Conservation (phyloP, 495 filamentous ascomycete species). For the Astrocystis sublimbata region DNA sequence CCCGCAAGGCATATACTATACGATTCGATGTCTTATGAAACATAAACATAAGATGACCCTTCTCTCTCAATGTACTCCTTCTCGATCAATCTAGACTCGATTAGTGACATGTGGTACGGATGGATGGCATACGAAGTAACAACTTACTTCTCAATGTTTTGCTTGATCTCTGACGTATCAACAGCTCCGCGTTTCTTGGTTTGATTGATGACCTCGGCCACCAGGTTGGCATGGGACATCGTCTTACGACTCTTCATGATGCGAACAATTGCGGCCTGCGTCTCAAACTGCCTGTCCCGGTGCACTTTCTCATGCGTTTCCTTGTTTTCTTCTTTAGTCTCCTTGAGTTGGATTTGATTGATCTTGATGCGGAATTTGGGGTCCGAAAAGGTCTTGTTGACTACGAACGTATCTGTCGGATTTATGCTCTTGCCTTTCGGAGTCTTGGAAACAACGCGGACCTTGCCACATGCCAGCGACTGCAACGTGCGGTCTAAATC, state of each 20-base stretch:
- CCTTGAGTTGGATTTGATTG: slow-evolving; percentile 96
- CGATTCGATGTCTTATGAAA: slow-evolving; percentile 60
- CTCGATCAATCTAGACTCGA: slow-evolving; percentile 70
- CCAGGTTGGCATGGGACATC: slow-evolving; percentile 79
- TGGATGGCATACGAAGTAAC: background rate
- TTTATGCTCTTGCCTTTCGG: slow-evolving; percentile 83
- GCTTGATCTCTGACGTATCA: slow-evolving; percentile 85
- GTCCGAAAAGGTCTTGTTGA: slow-evolving; percentile 76
- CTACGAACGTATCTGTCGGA: slow-evolving; percentile 72
- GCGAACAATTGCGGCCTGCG: slow-evolving; percentile 92
- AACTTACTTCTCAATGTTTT: slow-evolving; percentile 89
- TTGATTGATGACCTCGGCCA: slow-evolving; percentile 83
- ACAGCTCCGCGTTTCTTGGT: slow-evolving; percentile 82
- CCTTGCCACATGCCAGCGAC: slow-evolving; percentile 86
- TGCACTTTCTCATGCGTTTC: slow-evolving; percentile 87
- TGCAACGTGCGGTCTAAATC: slow-evolving; percentile 90
- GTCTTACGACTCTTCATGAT: slow-evolving; percentile 95
- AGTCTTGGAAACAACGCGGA: slow-evolving; percentile 80
- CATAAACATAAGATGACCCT: slow-evolving; percentile 73
- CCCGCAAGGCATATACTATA: background rate
- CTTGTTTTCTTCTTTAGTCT: slow-evolving; percentile 85
- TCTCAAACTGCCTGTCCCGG: slow-evolving; percentile 90
- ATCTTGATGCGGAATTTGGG: slow-evolving; percentile 93
- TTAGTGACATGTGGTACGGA: background rate
- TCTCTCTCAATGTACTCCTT: slow-evolving; percentile 95